A percentile compares a stretch with the other conserved stretches of the same genome.
Conservation (phyloP, 1,284 basidiomycete species). For the Ganoderma boninense region DNA sequence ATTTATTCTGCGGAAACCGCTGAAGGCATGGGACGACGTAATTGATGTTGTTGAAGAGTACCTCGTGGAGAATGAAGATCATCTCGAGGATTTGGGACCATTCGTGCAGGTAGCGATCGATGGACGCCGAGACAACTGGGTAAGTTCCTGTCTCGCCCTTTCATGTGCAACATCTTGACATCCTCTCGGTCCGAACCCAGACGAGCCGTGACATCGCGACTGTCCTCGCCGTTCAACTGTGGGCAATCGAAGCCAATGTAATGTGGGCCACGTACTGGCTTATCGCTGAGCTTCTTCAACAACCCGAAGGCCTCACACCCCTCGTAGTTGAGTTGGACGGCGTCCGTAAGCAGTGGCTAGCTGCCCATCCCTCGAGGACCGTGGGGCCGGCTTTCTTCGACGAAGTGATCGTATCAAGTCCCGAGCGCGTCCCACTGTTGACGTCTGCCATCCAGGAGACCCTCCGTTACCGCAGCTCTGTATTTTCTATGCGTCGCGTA, state of each 20-base stretch:
- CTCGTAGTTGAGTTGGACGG: constrained; percentile 40
- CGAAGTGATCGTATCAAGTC: constrained; percentile 20
- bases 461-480: constrained; percentile 41
- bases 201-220: constrained; percentile 25
- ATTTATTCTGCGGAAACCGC: constrained; percentile 23
- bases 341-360: constrained; percentile 26
- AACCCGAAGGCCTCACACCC: constrained; percentile 35
- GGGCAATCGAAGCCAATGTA: constrained; percentile 44
- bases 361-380: constrained; percentile 22
- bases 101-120: constrained; percentile 23
- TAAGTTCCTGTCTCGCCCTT: constrained; percentile 7
- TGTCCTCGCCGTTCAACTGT: constrained; percentile 34
- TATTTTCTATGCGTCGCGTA: constrained; percentile 42
- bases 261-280: constrained; percentile 42
- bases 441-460: constrained; percentile 45
- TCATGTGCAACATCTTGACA: background rate
- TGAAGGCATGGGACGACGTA: constrained; percentile 34
- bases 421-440: constrained; percentile 36
- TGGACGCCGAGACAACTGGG: constrained; percentile 31
- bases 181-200: background rate
- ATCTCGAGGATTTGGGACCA: constrained; percentile 29
- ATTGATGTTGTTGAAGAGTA: constrained; percentile 38
- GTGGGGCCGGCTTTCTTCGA: constrained; percentile 25
- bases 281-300: constrained; percentile 39
- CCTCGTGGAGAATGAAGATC: constrained; percentile 30